Percentiles rank a stretch among this genome's conserved stretches.
phyloP scores from a whole-genome alignment of 2,329 filamentous ascomycete genomes.

The Trichothecium roseum region DNA sequence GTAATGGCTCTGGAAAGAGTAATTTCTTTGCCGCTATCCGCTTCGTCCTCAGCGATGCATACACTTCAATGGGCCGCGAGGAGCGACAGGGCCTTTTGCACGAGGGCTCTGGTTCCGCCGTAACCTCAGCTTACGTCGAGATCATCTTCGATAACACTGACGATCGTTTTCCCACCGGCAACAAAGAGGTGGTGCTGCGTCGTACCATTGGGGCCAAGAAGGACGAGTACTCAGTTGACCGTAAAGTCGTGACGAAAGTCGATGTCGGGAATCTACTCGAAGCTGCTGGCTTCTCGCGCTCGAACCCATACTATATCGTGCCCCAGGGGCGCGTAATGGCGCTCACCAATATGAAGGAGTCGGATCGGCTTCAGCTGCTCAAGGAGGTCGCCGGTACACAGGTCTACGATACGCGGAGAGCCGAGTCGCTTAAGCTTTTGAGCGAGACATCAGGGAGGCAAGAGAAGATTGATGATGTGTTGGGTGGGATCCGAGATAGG shows the following conservation, averaged over 20 bases:
- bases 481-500: slow-evolving; percentile 86
- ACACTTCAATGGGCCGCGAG: slow-evolving; percentile 90
- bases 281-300: slow-evolving; percentile 90
- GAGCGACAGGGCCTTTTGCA: slow-evolving; percentile 94
- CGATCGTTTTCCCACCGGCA: slow-evolving; percentile 87
- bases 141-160: slow-evolving; percentile 98
- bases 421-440: slow-evolving; percentile 95
- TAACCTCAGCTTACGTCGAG: slow-evolving; percentile 99
- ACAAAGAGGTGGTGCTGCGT: slow-evolving; percentile 79
- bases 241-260: slow-evolving; percentile 88
- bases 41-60: slow-evolving; percentile 95
- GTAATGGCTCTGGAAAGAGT: slow-evolving; percentile 98
- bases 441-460: slow-evolving; percentile 91
- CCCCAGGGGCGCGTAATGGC: slow-evolving; percentile 93
- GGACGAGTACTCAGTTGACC: slow-evolving; percentile 95
- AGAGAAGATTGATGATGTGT: slow-evolving; percentile 83
- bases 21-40: slow-evolving; percentile 99
- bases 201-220: slow-evolving; percentile 96
- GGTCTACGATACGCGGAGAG: slow-evolving; percentile 85
- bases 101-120: slow-evolving; percentile 92
- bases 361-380: slow-evolving; percentile 75
- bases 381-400: slow-evolving; percentile 99
- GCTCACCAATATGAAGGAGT: slow-evolving; percentile 97
- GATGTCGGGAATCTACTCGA: slow-evolving; percentile 95
- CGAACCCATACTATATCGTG: slow-evolving; percentile 98